Evolutionary conservation across 106 monocot genomes (phyloP).

Genomic region (Platanthera guangdongensis): DNA sequence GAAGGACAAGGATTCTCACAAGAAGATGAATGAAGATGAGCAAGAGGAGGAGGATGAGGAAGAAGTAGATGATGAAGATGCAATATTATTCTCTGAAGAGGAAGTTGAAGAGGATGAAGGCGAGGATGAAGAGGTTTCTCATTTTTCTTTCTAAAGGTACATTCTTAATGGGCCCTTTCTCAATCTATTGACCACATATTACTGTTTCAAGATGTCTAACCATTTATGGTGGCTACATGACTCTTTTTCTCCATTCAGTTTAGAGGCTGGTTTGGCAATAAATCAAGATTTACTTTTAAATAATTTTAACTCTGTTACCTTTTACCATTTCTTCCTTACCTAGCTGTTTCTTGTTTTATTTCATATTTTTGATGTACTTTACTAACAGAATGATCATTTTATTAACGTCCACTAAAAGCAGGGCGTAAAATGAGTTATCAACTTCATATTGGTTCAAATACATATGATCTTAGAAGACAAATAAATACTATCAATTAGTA

Average conservation of each 20-base stretch:
- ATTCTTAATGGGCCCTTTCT: neutral
- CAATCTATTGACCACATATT: neutral
- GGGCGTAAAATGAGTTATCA: too few relatives aligned
- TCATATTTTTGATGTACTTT: too few relatives aligned
- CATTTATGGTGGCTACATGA: too few relatives aligned
- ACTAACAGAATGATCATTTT: too few relatives aligned
- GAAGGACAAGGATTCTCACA: constrained; percentile 42
- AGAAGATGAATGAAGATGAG: constrained; percentile 35
- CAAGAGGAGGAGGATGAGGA: constrained; percentile 66
- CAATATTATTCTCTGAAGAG: constrained; percentile 39
- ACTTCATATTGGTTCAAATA: too few relatives aligned
- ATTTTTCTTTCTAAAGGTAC: constrained; percentile 55
- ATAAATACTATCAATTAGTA: too few relatives aligned
- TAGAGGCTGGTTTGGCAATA: neutral
- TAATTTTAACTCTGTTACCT: neutral
- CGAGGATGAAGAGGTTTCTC: constrained; percentile 79
- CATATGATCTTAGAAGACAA: too few relatives aligned
- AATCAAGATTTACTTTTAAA: neutral
- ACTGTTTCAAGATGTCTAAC: neutral
- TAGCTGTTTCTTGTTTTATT: too few relatives aligned
- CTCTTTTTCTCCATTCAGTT: neutral
- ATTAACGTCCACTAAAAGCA: too few relatives aligned
- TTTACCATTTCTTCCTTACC: neutral
- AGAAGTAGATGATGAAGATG: constrained; percentile 20
- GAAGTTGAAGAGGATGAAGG: constrained; percentile 52